Evolutionary conservation across 2,329 filamentous ascomycete genomes (phyloP).

Genomic region (Aspergillus novofumigatus): DNA sequence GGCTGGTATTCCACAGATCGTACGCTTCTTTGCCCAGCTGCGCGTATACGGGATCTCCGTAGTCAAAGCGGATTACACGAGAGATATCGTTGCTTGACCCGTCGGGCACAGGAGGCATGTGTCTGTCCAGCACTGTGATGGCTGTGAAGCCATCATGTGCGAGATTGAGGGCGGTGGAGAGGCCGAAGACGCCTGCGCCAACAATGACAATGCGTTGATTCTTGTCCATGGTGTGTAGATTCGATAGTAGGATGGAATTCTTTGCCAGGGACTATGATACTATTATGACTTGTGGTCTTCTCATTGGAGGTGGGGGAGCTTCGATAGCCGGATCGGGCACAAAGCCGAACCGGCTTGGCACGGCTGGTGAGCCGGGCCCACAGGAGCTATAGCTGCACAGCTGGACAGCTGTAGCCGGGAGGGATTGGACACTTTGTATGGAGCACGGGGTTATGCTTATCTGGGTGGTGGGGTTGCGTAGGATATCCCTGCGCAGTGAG

Average conservation of each 20-base stretch:
- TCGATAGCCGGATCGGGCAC: background rate
- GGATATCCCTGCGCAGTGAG: background rate
- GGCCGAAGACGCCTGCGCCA: constrained; percentile 25
- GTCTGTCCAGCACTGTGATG: constrained; percentile 31
- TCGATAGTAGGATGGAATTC: background rate
- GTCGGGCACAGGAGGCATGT: constrained; percentile 33
- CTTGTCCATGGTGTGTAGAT: constrained; percentile 14
- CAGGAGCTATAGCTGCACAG: background rate
- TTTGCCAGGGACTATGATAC: background rate
- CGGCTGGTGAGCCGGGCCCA: background rate
- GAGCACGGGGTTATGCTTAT: background rate
- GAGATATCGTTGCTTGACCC: constrained; percentile 40
- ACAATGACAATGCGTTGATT: constrained; percentile 23
- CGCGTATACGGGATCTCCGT: constrained; percentile 71
- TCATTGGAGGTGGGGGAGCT: background rate
- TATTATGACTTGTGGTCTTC: background rate
- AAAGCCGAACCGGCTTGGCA: background rate
- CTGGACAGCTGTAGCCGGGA: too few relatives aligned
- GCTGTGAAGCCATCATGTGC: constrained; percentile 22
- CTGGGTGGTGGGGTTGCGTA: background rate
- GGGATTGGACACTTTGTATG: background rate
- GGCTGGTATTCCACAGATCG: constrained; percentile 54
- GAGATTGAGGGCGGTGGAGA: constrained; percentile 22
- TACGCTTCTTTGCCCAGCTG: constrained; percentile 66
- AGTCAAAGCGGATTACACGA: constrained; percentile 52